Evolutionary conservation across 768 basidiomycete species (phyloP), one percentile per base, ranked within the genome.

Genomic region (Pluteus cervinus): DNA sequence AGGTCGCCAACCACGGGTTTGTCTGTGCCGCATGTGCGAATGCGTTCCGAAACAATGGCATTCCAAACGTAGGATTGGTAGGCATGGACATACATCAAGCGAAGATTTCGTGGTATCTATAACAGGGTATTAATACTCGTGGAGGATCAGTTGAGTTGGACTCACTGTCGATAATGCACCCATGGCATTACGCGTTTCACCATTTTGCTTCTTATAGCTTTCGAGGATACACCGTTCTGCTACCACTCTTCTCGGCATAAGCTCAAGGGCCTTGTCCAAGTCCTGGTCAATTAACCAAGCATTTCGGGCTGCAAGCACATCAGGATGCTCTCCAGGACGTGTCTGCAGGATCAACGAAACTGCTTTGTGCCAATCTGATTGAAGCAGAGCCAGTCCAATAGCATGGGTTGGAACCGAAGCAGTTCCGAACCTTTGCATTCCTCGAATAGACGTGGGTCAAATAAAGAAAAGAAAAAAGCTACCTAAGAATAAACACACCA

Each of bases 51-150:
- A 26, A 93, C 89, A 39, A 97, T 82, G 32, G 90, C 81, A 60
- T 99, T 99, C 94, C 94, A 99, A 23, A 98, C 82, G 50, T 97
- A 99, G 11, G 89, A 93, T 58, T 99, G 96, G 56, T 97, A 99
- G 21, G 93, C 93, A 58, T 99, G 96, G 38, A 97, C 81, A 57
- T 98, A 99, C 88, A 99, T 97, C 46, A 96, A 65, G 35, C 96
- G 76, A 42, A 99, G 75, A 53, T 94, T 98, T 39, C 85, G 75
- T 10, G 96, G 96, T 48, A 99, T 98, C 94, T 97, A 47, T 1
- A 36, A 35, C 24, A 29, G 26, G n/a, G 15, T 28, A 28, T 16
- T n/a, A 17, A 40, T 23, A 37, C 24, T 31, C 20, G 25, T 23
- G 26, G 14, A 11, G n/a, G 39, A n/a, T n/a, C 12, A 25, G 39